Evolutionary conservation across 495 filamentous ascomycete genomes (phyloP), one percentile per base, ranked within the genome.

Genomic region (Podospora australis): DNA sequence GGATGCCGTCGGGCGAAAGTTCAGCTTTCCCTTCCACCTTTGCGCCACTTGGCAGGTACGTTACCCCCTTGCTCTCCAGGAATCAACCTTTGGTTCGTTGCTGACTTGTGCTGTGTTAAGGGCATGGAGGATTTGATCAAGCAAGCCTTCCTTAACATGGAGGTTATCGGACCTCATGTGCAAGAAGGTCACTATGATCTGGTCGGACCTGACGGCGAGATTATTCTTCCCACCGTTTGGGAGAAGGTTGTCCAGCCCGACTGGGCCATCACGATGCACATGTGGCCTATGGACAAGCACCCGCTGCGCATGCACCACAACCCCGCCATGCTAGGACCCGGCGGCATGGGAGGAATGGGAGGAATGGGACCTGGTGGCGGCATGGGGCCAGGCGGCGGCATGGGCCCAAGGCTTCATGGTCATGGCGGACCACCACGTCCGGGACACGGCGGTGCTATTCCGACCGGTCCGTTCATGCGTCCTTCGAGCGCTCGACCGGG

Each of bases 251-350:
- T 95, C 36, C 79, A 92, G 65, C 88, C 88, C 5, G 88, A 90
- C 62, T 95, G 87, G 88, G 74, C 78, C 30, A 84, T 96, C 57
- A 90, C 83, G 2, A 96, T 96, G 91, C 87, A 94, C 54, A 92
- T 96, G 88, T 96, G 90, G 90, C 90, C 91, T 4, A 85, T 95
- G 73, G 72, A 75, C 20, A 68, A 68, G 53, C 48, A 54, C n/a
- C 58, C 63, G 2, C 55, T 42, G 8, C 43, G 54, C 20, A 25
- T 25, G 19, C 54, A 52, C 21, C 21, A 22, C 23, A 19, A 22
- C 17, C 50, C 44, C 0, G 19, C 10, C 10, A 59, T 61, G 39
- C n/a, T n/a, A n/a, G 50, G 34, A 4, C 55, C 55, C 8, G 48
- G 46, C 8, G 54, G 47, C 42, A 48, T 60, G 52, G 47, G 47